Evolutionary conservation across 2,329 filamentous ascomycete species (phyloP).

Genomic region (Clarireedia paspali): DNA sequence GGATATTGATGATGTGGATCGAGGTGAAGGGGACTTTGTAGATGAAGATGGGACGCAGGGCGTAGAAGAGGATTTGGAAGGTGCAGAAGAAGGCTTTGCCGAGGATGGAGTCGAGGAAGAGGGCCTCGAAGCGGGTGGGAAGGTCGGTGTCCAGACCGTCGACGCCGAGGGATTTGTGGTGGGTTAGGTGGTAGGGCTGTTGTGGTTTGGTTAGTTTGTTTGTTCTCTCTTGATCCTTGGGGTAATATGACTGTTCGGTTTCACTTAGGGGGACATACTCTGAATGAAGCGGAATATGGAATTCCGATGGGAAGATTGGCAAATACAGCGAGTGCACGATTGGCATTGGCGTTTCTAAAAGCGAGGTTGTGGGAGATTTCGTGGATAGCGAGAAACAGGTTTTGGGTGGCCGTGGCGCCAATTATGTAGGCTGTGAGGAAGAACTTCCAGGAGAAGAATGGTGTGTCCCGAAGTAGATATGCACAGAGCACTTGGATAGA

Average conservation of each 20-base stretch:
- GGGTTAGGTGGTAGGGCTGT: conserved; percentile 91
- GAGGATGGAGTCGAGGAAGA: conserved; percentile 88
- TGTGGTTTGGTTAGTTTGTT: conserved; percentile 18
- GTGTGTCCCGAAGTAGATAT: conserved; percentile 65
- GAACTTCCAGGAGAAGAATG: conserved; percentile 78
- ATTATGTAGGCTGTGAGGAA: conserved; percentile 83
- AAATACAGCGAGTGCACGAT: conserved; percentile 82
- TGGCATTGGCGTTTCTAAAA: conserved; percentile 72
- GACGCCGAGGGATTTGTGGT: conserved; percentile 97
- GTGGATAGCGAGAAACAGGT: conserved; percentile 96
- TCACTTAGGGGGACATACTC: conserved; percentile 45
- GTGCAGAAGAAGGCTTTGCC: conserved; percentile 99
- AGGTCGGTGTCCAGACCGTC: conserved; percentile 95
- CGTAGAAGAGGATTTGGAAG: conserved; percentile 99
- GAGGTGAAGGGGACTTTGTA: conserved; percentile 82
- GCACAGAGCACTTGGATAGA: conserved; percentile 71
- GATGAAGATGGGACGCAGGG: conserved; percentile 88
- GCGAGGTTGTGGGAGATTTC: conserved; percentile 98
- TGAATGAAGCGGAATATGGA: conserved; percentile 92
- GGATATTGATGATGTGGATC: conserved; percentile 77
- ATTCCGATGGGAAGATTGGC: conserved; percentile 94
- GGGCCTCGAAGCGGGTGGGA: conserved; percentile 81
- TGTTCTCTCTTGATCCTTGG: not conserved
- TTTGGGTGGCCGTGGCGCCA: conserved; percentile 94
- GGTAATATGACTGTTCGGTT: not conserved